These are phyloP conservation scores for Zygosaccharomyces kombuchaensis DNA, from an alignment of 805 yeast species.

Conservation along the genomic window DNA sequence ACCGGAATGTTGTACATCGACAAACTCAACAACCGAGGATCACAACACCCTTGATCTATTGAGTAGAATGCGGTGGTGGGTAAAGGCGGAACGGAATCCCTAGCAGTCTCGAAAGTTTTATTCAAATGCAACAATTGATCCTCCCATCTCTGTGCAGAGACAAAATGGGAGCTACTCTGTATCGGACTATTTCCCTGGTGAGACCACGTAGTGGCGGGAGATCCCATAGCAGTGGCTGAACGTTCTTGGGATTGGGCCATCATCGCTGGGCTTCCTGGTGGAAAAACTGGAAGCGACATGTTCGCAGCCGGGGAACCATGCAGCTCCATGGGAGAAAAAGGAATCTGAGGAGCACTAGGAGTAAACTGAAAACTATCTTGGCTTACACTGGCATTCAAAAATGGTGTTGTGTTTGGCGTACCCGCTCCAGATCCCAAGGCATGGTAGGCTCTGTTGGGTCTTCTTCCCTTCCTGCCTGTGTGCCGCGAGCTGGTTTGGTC, in stretches of 20 bases:
- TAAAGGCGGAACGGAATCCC: conserved; percentile 76
- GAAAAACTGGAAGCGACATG: conserved; percentile 12
- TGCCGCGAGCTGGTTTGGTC: conserved; percentile 16
- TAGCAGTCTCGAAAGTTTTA: conserved; percentile 61
- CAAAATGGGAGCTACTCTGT: conserved; percentile 25
- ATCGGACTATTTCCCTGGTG: conserved; percentile 2
- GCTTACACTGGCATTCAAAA: conserved; percentile 7
- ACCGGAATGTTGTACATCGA: conserved; percentile 82
- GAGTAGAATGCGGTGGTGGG: conserved; percentile 68
- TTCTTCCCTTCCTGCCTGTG: conserved; percentile 22
- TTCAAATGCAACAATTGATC: conserved; percentile 37
- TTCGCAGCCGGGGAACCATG: conserved; percentile 9
- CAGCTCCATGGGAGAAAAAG: conserved; percentile 12
- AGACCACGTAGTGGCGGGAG: conserved; percentile 5
- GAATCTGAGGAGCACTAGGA: conserved; percentile 10
- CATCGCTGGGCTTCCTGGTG: conserved; percentile 13
- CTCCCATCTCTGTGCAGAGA: conserved; percentile 35
- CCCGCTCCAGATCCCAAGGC: conserved; percentile 17
- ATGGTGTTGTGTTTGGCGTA: conserved; percentile 13
- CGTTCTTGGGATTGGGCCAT: conserved; percentile 11
- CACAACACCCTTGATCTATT: conserved; percentile 79
- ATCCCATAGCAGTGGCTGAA: not conserved
- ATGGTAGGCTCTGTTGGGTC: conserved; percentile 34
- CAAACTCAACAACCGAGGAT: conserved; percentile 72
- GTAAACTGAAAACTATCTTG: conserved; percentile 9